Base-by-base conservation (phyloP, 2,329 filamentous ascomycete genomes). In the Macrophomina phaseolina region DNA sequence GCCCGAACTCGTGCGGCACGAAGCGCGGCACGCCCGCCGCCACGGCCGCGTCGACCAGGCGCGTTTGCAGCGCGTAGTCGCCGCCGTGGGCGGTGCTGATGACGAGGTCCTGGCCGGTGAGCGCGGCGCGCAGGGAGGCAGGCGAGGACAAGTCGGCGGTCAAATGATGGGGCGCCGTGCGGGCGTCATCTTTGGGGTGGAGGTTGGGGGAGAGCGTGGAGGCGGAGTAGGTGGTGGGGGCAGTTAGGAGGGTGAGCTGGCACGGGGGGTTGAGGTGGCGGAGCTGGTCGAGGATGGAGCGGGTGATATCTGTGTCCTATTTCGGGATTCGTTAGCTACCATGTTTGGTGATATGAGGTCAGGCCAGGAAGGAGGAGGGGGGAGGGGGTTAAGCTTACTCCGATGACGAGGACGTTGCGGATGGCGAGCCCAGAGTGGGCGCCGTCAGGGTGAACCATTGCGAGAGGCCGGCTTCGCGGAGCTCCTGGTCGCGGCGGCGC, bases 1-100 rank as follows among this genome's bases (percentile, higher is more conserved):
- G 52, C 65, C 77, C 77, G 68, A 76, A 78, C 66, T 79, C 78
- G 5, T 70, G 70, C 9, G 78, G 77, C 49, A 81, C 72, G 68
- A 80, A 76, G 30, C 77, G 73, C 51, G 70, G 69, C 11, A 79
- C 77, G 28, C 77, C 75, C 3, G 77, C 76, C 7, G 72, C 69
- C 40, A 79, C 71, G 30, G 77, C 71, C 16, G 77, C 78, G 61
- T 79, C 76, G 63, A 80, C 72, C 34, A 81, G 40, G 34, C 60
- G 60, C 45, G 46, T 67, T 46, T 67, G 66, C 5, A 55, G 53
- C 4, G 68, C 67, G 55, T 68, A 71, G n/a, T 70, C 68, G 46
- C 72, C 73, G 38, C 69, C 69, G 34, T 9, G 32, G 45, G 60
- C 64, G 23, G 72, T 73, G 68, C 72, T 75, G 68, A 74, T 71